Percentiles rank a stretch among this genome's conserved stretches.
These are phyloP conservation scores for Jasminum sambac DNA, from an alignment of 257 asterid genomes.

Conservation along the genomic window DNA sequence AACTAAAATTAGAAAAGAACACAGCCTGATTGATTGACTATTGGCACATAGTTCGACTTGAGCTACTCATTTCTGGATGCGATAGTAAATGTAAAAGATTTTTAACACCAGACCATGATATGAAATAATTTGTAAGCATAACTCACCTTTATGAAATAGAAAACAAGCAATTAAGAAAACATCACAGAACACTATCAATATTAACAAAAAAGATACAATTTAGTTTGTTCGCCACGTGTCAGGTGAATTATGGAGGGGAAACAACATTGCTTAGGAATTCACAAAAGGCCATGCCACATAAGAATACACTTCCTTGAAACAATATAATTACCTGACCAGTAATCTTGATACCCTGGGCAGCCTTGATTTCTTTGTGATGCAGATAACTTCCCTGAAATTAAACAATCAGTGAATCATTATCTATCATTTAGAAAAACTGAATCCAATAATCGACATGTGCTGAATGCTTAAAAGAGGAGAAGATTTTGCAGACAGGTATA, in stretches of 20 bases:
- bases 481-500: neutral
- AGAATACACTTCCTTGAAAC: neutral
- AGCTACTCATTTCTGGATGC: neutral
- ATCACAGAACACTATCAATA: neutral
- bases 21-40: neutral
- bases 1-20: too few species aligned
- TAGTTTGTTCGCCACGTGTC: neutral
- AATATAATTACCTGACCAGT: constrained; percentile 72
- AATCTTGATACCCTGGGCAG: constrained; percentile 97
- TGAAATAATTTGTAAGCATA: neutral
- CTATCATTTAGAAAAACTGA: neutral
- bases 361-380: constrained; percentile 94
- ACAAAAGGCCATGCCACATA: neutral
- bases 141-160: neutral
- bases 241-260: neutral
- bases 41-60: neutral
- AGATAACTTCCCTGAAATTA: constrained; percentile 75
- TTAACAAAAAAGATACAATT: neutral
- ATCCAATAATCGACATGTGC: neutral
- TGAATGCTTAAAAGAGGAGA: neutral
- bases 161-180: neutral
- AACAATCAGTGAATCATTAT: neutral
- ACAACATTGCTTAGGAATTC: neutral
- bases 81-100: neutral
- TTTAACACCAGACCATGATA: neutral